phyloP scores from a whole-genome alignment of 306 rosid genomes.

The Vigna mungo region DNA sequence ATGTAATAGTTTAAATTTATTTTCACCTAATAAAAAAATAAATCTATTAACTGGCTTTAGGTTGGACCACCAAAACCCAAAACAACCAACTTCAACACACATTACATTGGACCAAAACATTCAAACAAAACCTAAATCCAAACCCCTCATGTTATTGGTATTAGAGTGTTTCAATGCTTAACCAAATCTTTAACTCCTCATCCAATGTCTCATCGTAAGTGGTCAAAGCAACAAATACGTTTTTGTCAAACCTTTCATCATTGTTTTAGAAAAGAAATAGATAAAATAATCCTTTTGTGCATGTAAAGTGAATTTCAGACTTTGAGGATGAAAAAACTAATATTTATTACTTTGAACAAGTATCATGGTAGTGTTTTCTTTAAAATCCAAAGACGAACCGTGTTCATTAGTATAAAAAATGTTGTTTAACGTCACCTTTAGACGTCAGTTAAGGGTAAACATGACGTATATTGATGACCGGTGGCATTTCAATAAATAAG shows the following conservation, averaged over 20 bases:
- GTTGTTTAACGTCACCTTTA: too few relatives aligned
- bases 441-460: too few relatives aligned
- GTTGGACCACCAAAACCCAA: background rate
- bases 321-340: background rate
- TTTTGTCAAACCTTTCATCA: conserved; percentile 7
- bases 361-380: background rate
- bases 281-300: background rate
- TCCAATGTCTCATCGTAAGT: background rate
- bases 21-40: too few relatives aligned
- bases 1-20: too few relatives aligned
- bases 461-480: too few relatives aligned
- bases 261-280: background rate
- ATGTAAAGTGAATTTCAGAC: background rate
- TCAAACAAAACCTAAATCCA: background rate
- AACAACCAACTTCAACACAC: background rate
- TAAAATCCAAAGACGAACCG: too few relatives aligned
- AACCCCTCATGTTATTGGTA: background rate
- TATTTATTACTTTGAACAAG: background rate
- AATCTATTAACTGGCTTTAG: background rate
- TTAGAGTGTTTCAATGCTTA: background rate
- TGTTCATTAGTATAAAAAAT: too few relatives aligned
- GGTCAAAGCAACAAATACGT: background rate
- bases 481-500: too few relatives aligned
- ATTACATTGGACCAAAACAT: background rate
- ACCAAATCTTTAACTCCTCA: background rate